Evolutionary conservation across 78 protist species (phyloP).

Genomic region (Corallochytrium limacisporum): DNA sequence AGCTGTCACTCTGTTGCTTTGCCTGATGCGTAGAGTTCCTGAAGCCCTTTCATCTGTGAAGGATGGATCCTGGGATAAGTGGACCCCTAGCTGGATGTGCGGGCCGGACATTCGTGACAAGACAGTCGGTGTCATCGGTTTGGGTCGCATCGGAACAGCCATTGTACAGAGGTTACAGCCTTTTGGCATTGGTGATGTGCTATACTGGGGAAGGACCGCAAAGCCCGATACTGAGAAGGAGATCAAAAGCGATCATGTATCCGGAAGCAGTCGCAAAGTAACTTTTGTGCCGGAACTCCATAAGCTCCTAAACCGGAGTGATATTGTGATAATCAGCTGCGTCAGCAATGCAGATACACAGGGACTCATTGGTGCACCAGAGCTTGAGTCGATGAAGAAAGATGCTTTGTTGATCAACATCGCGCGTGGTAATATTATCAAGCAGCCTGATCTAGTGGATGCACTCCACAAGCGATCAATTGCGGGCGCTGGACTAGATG

Average conservation of each 20-base stretch:
- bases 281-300: not conserved
- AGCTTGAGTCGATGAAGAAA: slow-evolving; percentile 1
- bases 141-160: slow-evolving; percentile 22
- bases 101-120: not conserved
- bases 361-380: not conserved
- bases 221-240: not conserved
- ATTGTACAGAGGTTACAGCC: not conserved
- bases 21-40: not conserved
- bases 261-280: not conserved
- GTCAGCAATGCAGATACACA: not conserved
- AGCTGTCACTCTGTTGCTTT: not conserved
- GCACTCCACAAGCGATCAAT: not conserved
- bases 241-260: not conserved
- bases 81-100: not conserved
- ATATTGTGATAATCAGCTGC: slow-evolving; percentile 11
- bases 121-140: slow-evolving; percentile 19
- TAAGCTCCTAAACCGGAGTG: not conserved
- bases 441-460: not conserved
- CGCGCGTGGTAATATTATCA: slow-evolving; percentile 7
- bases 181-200: not conserved
- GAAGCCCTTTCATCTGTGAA: not conserved
- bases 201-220: not conserved
- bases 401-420: slow-evolving; percentile 6
- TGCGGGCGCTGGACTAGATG: slow-evolving; percentile 19
- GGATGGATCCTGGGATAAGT: slow-evolving; percentile 5